Base-by-base conservation (phyloP, 2,329 filamentous ascomycete species). In the Scortechinia acanthostroma region DNA sequence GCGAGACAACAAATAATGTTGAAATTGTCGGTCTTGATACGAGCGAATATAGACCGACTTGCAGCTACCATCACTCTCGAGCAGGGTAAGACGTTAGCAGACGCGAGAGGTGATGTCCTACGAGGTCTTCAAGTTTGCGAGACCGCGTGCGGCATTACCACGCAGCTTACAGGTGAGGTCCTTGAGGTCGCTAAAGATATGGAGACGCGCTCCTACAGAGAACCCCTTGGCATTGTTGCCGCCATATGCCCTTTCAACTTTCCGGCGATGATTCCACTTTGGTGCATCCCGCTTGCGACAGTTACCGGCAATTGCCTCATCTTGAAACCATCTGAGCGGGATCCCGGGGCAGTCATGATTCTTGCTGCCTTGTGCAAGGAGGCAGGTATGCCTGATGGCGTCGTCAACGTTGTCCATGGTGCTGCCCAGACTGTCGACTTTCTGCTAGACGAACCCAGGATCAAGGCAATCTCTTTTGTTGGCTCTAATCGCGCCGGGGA, bases 231-330 rank as follows among this genome's bases (percentile, higher is more conserved):
- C 51, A 73, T 84, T 40, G 75, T 80, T 30, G 77, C 79, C 22
- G 77, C 78, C 48, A 83, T 83, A 53, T 83, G 79, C 64, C 78
- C 78, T 3, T 83, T 83, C 61, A 83, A 84, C 65, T 83, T 84
- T 66, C 80, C 80, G 44, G 80, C 80, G 50, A 85, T 85, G 80
- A 84, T 85, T 60, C 80, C 80, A 10, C 68, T 84, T 6, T 85
- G 80, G 80, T 79, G 69, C 22, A 80, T 84, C 33, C 80, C 80
- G 5, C 70, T 83, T 49, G 79, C 79, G 25, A 77, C 77, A 3
- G 69, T 80, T n/a, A 79, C 76, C 21, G 80, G 80, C 46, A 84
- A 84, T 65, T 78, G 74, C 21, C 62, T 80, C 49, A 68, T 84
- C 52, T 67, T 84, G 53, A 84, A 84, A 67, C 80, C 80, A 4